Evolutionary conservation across 768 basidiomycete genomes (phyloP).

Genomic region (Russula lepida): DNA sequence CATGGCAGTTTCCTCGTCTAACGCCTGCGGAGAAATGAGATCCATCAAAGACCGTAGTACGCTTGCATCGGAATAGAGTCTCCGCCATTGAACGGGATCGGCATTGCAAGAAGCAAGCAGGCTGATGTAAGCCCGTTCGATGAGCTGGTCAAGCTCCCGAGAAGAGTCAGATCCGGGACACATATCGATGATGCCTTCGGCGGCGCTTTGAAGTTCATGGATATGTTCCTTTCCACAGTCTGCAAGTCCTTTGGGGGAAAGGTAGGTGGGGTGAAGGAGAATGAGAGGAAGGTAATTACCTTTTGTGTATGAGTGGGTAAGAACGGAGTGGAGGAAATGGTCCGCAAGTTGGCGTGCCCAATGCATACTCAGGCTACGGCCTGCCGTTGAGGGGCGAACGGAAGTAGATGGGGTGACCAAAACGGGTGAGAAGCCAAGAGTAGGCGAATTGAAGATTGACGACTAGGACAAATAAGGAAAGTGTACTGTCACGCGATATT

Average conservation of each 20-base stretch:
- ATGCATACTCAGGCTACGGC: not conserved
- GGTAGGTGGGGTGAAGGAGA: not conserved
- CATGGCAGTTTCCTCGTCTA: slow-evolving; percentile 25
- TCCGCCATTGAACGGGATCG: slow-evolving; percentile 44
- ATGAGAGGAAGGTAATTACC: slow-evolving; percentile 28
- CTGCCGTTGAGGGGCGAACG: not conserved
- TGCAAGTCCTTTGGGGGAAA: slow-evolving; percentile 10
- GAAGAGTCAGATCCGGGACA: slow-evolving; percentile 1
- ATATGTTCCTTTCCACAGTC: slow-evolving; percentile 30
- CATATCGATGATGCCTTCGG: not conserved
- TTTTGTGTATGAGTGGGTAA: slow-evolving; percentile 3
- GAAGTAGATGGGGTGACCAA: slow-evolving; percentile 9
- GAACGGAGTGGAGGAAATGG: slow-evolving; percentile 1
- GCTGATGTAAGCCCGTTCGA: slow-evolving; percentile 38
- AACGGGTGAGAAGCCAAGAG: slow-evolving; percentile 8
- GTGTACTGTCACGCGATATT: slow-evolving; percentile 19
- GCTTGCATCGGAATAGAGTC: slow-evolving; percentile 68
- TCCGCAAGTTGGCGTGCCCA: slow-evolving; percentile 10
- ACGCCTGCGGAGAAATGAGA: slow-evolving; percentile 16
- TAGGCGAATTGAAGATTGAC: slow-evolving; percentile 13
- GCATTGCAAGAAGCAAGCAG: slow-evolving; percentile 37
- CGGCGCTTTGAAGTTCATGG: slow-evolving; percentile 10
- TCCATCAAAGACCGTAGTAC: slow-evolving; percentile 47
- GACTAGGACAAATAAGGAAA: slow-evolving; percentile 22
- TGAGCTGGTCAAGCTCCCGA: slow-evolving; percentile 34